Evolutionary conservation across 192 early-diverging fungal species (phyloP).

Genomic region (Coemansia sp.): DNA sequence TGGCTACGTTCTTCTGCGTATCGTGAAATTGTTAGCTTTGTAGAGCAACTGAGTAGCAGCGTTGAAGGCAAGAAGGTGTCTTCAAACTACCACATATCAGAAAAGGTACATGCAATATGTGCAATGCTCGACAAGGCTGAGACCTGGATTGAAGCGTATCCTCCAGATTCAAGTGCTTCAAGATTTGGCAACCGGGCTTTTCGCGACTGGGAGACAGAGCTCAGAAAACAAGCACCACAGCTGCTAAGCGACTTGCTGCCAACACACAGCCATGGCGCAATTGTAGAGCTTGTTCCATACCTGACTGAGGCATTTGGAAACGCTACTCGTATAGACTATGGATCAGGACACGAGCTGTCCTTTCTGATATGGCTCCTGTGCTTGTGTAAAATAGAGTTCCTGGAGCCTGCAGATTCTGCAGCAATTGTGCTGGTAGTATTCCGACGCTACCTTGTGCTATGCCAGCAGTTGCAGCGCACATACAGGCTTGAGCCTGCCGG

Average conservation of each 20-base stretch:
- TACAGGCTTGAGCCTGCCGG: slow-evolving; percentile 95
- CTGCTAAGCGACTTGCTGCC: slow-evolving; percentile 32
- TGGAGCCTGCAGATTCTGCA: slow-evolving; percentile 62
- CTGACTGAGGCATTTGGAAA: slow-evolving; percentile 80
- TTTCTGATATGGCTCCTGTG: slow-evolving; percentile 85
- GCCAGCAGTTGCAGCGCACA: slow-evolving; percentile 72
- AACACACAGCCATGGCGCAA: slow-evolving; percentile 42
- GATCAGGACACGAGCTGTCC: slow-evolving; percentile 91
- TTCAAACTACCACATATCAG: slow-evolving; percentile 57
- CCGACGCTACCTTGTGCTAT: slow-evolving; percentile 73
- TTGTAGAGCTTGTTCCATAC: slow-evolving; percentile 73
- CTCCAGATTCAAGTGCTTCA: slow-evolving; percentile 65
- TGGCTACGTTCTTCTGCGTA: slow-evolving; percentile 70
- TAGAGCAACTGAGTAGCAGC: slow-evolving; percentile 68
- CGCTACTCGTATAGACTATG: slow-evolving; percentile 90
- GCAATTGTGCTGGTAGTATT: slow-evolving; percentile 76
- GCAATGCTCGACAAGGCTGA: slow-evolving; percentile 65
- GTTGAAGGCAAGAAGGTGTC: slow-evolving; percentile 64
- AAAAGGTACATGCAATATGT: slow-evolving; percentile 54
- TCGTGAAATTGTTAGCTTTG: slow-evolving; percentile 67
- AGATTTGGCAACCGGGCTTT: slow-evolving; percentile 95
- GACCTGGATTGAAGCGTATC: slow-evolving; percentile 72
- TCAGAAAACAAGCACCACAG: slow-evolving; percentile 40
- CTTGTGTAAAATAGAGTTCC: slow-evolving; percentile 65
- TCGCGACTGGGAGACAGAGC: slow-evolving; percentile 65